Evolutionary conservation across 441 rosid species (phyloP).

Genomic region (Gossypium trilobum): DNA sequence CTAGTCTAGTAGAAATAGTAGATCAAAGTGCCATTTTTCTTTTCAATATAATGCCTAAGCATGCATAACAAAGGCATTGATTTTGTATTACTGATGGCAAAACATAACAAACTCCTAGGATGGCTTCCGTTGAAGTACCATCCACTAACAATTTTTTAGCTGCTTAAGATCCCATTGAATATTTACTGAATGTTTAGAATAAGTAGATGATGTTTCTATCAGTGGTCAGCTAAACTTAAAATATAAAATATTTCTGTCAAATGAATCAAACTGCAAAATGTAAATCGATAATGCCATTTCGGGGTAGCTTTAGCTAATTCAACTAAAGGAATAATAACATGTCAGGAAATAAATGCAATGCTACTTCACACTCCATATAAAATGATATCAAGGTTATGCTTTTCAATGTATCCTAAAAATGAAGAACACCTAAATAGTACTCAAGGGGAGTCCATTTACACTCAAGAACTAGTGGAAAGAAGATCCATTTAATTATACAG

Average conservation of each 20-base stretch:
- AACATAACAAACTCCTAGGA: not conserved
- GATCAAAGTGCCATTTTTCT: not conserved
- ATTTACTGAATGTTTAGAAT: not conserved
- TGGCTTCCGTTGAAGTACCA: not conserved
- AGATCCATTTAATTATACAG: not conserved
- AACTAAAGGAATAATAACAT: not conserved
- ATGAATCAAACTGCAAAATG: not conserved
- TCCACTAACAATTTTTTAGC: not conserved
- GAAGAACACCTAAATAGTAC: not conserved
- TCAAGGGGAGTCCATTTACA: not conserved
- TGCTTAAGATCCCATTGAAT: not conserved
- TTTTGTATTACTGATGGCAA: not conserved
- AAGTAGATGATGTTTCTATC: not conserved
- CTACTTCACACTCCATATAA: not conserved
- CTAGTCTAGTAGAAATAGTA: constrained; percentile 3
- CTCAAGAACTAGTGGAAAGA: not conserved
- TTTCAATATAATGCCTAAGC: not conserved
- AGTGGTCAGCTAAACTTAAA: not conserved
- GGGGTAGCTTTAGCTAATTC: not conserved
- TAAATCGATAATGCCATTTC: not conserved
- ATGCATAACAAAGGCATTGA: not conserved
- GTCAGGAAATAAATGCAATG: not conserved
- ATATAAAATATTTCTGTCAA: not conserved
- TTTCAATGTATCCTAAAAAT: not conserved
- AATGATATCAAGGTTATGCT: not conserved